phyloP scores from a whole-genome alignment of 192 early-diverging fungal species.

The Podila clonocystis region DNA sequence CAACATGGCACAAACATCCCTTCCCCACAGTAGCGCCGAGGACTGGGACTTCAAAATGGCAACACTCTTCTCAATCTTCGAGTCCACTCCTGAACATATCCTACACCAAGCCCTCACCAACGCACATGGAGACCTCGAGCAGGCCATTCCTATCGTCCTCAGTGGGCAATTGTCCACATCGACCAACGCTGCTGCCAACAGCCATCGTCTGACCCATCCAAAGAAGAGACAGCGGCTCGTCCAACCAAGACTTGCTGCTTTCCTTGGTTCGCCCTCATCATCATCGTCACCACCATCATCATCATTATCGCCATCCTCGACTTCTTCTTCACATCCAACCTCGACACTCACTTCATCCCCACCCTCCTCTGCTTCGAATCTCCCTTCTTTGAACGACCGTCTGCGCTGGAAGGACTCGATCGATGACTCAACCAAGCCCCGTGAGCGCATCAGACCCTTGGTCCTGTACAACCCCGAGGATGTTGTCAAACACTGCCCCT shows the following conservation, averaged over 20 bases:
- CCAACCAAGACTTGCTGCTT: slow-evolving; percentile 32
- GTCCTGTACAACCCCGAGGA: slow-evolving; percentile 43
- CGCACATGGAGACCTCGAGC: slow-evolving; percentile 32
- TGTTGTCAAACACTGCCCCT: slow-evolving; percentile 36
- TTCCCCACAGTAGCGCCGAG: background rate
- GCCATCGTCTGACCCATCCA: background rate
- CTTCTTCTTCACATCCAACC: background rate
- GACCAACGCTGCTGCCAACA: background rate
- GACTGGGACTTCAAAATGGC: slow-evolving; percentile 42
- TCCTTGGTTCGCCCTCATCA: slow-evolving; percentile 8
- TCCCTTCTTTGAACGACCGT: slow-evolving; percentile 31
- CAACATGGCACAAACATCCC: background rate
- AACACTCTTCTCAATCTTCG: slow-evolving; percentile 44
- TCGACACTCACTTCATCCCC: background rate
- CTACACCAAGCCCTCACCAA: slow-evolving; percentile 15
- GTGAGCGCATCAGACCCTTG: slow-evolving; percentile 24
- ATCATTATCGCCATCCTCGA: background rate
- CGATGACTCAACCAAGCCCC: slow-evolving; percentile 5
- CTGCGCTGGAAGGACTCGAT: slow-evolving; percentile 36
- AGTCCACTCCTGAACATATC: slow-evolving; percentile 17
- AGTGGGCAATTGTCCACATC: background rate
- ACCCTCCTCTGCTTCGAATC: background rate
- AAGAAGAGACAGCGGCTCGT: slow-evolving; percentile 32
- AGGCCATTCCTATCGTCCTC: slow-evolving; percentile 37
- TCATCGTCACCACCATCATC: background rate